Evolutionary conservation across 129 eudicot species (phyloP), one percentile per base, ranked within the genome.

Genomic region (Chrysanthemum seticuspe): DNA sequence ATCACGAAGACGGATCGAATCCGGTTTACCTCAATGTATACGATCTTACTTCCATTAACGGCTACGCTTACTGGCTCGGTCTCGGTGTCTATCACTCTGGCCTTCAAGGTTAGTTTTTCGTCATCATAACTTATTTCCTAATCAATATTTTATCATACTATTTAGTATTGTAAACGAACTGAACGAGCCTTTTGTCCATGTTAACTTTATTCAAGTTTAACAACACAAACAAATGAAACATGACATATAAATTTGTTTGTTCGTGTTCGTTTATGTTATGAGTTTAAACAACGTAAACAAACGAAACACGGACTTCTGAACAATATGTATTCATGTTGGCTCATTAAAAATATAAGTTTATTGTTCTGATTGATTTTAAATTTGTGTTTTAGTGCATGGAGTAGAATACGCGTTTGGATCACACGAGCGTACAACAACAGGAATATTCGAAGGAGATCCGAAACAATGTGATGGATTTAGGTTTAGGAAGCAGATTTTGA

Each of bases 321-420:
- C 31, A 27, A 27, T 27, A 27, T 27, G 4, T 27, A 3, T 27
- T 27, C 31, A 31, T 29, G 4, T 29, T 29, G 4, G 4, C 3
- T 29, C 34, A 29, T 23, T 51, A 13, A 47, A 60, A 3, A 52
- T 21, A 6, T 36, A 40, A 40, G 10, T 40, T 73, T 64, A 13
- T 29, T 44, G 23, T 21, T 64, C 9, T 23, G 7, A 8, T 40
- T 73, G 10, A 1, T 59, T 50, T 44, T 18, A 13, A 18, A 10
- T 34, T 56, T 48, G 13, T 7, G 31, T 52, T 63, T 53, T 75
- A 92, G 98, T 92, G 73, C 95, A 92, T 64, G 96, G 89, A 65
- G 83, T 89, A 19, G 97, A 92, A 83, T 92, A 92, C 65, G 97
- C 97, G 66, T 92, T 83, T 63, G 97, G 97, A 61, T 94, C 91